Conservation (phyloP, 345 rosid genomes). For the Rubroshorea leprosula region DNA sequence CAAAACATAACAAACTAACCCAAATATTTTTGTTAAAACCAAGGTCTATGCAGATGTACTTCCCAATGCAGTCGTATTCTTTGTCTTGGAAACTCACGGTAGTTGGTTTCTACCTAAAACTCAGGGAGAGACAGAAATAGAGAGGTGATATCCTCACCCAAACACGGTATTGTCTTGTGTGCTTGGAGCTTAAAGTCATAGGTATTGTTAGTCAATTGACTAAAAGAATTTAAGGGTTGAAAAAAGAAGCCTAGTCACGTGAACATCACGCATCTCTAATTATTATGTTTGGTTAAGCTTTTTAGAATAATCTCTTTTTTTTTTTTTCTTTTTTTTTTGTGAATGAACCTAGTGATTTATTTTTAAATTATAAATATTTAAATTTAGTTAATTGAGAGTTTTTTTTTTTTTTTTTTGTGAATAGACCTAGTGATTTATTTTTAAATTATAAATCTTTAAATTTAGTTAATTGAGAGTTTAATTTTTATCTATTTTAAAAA, state of each 20-base stretch:
- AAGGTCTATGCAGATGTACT: conserved; percentile 7
- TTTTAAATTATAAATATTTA: too few species aligned
- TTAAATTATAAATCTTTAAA: too few species aligned
- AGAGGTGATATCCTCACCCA: conserved; percentile 22
- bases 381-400: too few species aligned
- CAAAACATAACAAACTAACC: too few species aligned
- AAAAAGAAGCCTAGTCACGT: conserved; percentile 28
- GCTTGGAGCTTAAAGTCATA: conserved; percentile 3
- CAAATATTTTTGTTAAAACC: too few species aligned
- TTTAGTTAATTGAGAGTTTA: too few species aligned
- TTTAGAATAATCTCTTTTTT: conserved; percentile 1
- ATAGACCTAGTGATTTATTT: too few species aligned
- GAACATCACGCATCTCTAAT: conserved; percentile 34
- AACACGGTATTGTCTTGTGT: conserved; percentile 1
- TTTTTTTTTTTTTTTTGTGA: too few species aligned
- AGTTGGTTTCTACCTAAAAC: too few species aligned
- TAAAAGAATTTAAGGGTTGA: not conserved
- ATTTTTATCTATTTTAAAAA: too few species aligned
- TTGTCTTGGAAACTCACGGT: conserved; percentile 29
- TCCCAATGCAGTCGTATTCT: conserved; percentile 25
- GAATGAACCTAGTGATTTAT: too few species aligned
- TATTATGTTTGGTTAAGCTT: conserved; percentile 28
- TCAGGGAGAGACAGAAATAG: not conserved
- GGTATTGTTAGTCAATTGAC: not conserved
- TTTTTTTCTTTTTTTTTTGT: too few species aligned